phyloP scores from a whole-genome alignment of 2,329 filamentous ascomycete genomes.

The Claviceps arundinis region DNA sequence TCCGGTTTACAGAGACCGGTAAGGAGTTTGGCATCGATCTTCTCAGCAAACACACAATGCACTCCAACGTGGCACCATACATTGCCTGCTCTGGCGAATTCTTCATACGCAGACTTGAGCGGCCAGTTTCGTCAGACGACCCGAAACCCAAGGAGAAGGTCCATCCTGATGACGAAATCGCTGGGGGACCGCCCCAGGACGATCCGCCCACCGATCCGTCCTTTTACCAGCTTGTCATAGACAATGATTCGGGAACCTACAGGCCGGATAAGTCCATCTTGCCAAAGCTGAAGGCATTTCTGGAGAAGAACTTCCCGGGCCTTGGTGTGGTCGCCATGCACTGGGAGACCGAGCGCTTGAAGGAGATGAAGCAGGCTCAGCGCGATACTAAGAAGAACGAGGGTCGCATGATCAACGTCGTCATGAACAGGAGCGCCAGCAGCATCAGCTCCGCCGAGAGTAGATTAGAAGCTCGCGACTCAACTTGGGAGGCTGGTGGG shows the following conservation, averaged over 20 bases:
- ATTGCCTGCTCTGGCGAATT: constrained; percentile 91
- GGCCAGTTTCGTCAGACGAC: constrained; percentile 30
- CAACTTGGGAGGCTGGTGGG: constrained; percentile 22
- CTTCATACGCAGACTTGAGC: constrained; percentile 59
- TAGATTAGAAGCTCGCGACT: constrained; percentile 33
- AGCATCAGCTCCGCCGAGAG: constrained; percentile 40
- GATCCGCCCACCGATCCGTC: constrained; percentile 32
- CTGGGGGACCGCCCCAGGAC: constrained; percentile 31
- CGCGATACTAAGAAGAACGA: constrained; percentile 57
- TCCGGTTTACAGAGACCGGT: constrained; percentile 89
- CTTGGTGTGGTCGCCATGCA: constrained; percentile 62
- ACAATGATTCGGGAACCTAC: constrained; percentile 93
- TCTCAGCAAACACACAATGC: constrained; percentile 92
- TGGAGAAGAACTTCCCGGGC: constrained; percentile 62
- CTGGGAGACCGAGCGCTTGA: constrained; percentile 64
- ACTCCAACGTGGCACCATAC: constrained; percentile 82
- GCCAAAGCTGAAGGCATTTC: constrained; percentile 55
- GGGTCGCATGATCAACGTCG: constrained; percentile 37
- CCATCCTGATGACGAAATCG: constrained; percentile 36
- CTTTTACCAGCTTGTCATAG: constrained; percentile 77
- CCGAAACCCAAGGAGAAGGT: constrained; percentile 30
- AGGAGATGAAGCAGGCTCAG: constrained; percentile 64
- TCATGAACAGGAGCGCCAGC: constrained; percentile 42
- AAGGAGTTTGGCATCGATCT: constrained; percentile 92
- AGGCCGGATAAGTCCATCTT: constrained; percentile 69